Evolutionary conservation across 2,329 filamentous ascomycete genomes (phyloP).

Genomic region (Massarina eburnea): DNA sequence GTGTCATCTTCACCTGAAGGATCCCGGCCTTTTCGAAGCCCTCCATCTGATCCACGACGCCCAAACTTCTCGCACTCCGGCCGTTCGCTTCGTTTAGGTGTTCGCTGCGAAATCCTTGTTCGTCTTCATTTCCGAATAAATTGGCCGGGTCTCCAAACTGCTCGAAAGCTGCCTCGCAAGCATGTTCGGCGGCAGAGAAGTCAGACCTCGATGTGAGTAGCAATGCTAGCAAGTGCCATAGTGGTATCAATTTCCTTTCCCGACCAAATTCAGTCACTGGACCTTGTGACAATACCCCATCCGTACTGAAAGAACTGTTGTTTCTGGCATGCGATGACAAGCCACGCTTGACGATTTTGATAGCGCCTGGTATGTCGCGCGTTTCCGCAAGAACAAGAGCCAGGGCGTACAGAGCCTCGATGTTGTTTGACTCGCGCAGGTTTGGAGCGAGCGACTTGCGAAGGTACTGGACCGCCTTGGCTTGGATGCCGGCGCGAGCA

Average conservation of each 20-base stretch:
- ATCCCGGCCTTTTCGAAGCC: conserved; percentile 82
- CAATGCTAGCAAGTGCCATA: conserved; percentile 90
- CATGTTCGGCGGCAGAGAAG: conserved; percentile 74
- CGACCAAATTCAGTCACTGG: conserved; percentile 42
- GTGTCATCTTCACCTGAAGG: conserved; percentile 94
- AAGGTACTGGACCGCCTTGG: conserved; percentile 74
- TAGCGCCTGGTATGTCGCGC: conserved; percentile 75
- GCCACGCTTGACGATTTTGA: conserved; percentile 78
- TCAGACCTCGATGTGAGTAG: conserved; percentile 85
- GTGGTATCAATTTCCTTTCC: conserved; percentile 68
- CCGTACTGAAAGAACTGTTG: conserved; percentile 29
- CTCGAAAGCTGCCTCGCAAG: conserved; percentile 89
- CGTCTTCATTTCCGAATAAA: conserved; percentile 65
- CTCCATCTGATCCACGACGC: conserved; percentile 77
- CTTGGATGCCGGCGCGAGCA: conserved; percentile 70
- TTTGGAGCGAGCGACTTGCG: conserved; percentile 71
- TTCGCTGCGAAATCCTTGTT: conserved; percentile 61
- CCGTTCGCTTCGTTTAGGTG: conserved; percentile 57
- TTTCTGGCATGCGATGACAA: conserved; percentile 58
- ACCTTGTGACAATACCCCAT: conserved; percentile 34
- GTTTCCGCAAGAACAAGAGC: conserved; percentile 86
- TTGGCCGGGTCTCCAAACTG: conserved; percentile 75
- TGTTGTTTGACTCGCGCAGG: conserved; percentile 65
- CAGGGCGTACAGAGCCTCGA: conserved; percentile 78
- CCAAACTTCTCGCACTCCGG: conserved; percentile 31